Evolutionary conservation across 352 stramenopile species (phyloP), one percentile per base, ranked within the genome.

Genomic region (Globisporangium yorkense): DNA sequence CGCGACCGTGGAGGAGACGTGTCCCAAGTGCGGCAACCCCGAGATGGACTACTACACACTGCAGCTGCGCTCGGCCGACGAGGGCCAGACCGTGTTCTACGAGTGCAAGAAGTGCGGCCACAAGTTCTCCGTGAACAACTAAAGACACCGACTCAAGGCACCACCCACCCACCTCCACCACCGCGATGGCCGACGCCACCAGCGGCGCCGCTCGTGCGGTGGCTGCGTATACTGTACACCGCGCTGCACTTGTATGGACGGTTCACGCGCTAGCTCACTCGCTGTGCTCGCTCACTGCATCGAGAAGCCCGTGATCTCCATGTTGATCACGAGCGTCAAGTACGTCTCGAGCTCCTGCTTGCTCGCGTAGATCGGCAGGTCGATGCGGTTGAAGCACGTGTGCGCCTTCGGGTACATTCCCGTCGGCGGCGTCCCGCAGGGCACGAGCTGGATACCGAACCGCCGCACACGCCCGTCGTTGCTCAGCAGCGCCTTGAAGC

Each of bases 11-110:
- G 96, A 99, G 66, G 97, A 99, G 82, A 89, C 92, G 46, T 99
- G 97, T 67, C 87, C 97, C 43, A 98, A 98, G 75, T 99, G 97
- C 67, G 84, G 78, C 59, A 93, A 98, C 71, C 87, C 79, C 10
- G 85, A 99, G 74, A 98, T 99, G 72, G 92, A 97, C 68, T 99
- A 99, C 80, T 99, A 99, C 72, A 99, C 97, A 61, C 94, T 99
- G 73, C 97, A 99, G 77, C 74, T 99, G 66, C 86, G 97, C 62
- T 98, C 90, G 50, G 97, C 97, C 21, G 97, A 99, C 88, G 97
- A 99, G 82, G 97, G 97, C 15, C 97, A 99, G 73, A 99, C 97
- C 44, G 97, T 99, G 9, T 99, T 99, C 75, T 99, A 99, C 76
- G 97, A 99, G 80, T 99, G 97, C 75, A 96, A 96, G 71, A 96